phyloP scores from a whole-genome alignment of 352 stramenopile species.

The Globisporangium parvum region DNA sequence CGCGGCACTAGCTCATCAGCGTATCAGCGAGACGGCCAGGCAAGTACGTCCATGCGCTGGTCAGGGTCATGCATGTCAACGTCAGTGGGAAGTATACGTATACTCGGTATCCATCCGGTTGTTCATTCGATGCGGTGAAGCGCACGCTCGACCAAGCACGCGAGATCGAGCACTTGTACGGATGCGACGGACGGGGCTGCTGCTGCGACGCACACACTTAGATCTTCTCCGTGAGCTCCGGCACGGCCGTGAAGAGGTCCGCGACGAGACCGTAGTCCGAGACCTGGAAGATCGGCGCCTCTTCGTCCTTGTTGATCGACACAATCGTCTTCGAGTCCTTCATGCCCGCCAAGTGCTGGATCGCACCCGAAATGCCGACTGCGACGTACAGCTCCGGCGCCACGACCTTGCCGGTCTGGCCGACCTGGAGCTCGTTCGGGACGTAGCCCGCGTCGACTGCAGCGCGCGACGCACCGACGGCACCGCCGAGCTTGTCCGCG shows the following conservation, averaged over 20 bases:
- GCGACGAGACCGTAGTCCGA: slow-evolving; percentile 98
- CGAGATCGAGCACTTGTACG: too few species aligned
- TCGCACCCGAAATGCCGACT: slow-evolving; percentile 96
- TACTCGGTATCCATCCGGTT: background rate
- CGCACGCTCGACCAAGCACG: background rate
- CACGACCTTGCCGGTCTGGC: slow-evolving; percentile 99
- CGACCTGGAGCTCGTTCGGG: slow-evolving; percentile 98
- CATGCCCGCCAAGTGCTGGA: slow-evolving; percentile 99
- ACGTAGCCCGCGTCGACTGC: slow-evolving; percentile 98
- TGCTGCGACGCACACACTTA: slow-evolving; percentile 38
- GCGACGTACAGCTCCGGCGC: slow-evolving; percentile 97
- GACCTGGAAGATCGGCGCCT: slow-evolving; percentile 99
- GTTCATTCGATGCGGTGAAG: background rate
- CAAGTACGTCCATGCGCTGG: too few species aligned
- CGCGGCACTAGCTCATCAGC: background rate
- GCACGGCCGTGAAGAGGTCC: slow-evolving; percentile 97
- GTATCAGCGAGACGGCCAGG: too few species aligned
- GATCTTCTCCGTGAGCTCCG: slow-evolving; percentile 97
- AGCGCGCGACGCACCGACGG: slow-evolving; percentile 95
- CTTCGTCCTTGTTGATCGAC: slow-evolving; percentile 99
- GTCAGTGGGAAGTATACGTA: background rate
- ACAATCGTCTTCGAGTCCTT: slow-evolving; percentile 99
- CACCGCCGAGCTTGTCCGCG: slow-evolving; percentile 96
- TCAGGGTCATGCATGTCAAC: background rate
- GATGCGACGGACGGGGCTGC: too few species aligned